These are phyloP conservation scores for Cerioporus squamosus DNA, from an alignment of 1,284 basidiomycete species.

Conservation along the genomic window DNA sequence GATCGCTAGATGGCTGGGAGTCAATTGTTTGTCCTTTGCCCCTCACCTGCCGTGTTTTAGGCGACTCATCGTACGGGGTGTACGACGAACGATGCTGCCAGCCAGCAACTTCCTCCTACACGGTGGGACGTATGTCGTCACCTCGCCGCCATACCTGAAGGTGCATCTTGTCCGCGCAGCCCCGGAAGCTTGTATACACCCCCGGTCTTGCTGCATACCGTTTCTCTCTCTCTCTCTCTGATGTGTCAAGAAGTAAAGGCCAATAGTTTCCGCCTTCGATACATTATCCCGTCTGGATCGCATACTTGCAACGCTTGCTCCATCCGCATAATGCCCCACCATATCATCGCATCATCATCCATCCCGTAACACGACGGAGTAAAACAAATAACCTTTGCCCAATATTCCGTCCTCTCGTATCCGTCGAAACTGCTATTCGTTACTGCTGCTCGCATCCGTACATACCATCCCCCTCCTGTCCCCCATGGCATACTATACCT, in stretches of 20 bases:
- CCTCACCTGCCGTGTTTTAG: background rate
- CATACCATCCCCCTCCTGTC: slow-evolving; percentile 12
- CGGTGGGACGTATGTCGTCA: background rate
- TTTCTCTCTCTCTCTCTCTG: background rate
- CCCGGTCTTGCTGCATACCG: background rate
- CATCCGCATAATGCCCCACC: slow-evolving; percentile 7
- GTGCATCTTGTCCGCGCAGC: background rate
- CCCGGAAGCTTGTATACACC: slow-evolving; percentile 5
- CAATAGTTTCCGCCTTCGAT: slow-evolving; percentile 26
- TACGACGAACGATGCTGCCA: background rate
- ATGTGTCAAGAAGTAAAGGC: slow-evolving; percentile 24
- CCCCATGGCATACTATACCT: slow-evolving; percentile 1
- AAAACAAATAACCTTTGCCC: background rate
- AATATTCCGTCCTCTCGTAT: background rate
- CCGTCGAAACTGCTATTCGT: slow-evolving; percentile 20
- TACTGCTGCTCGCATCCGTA: slow-evolving; percentile 21
- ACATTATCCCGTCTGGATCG: slow-evolving; percentile 2
- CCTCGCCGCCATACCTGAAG: background rate
- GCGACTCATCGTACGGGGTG: background rate
- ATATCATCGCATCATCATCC: background rate
- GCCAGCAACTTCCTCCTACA: background rate
- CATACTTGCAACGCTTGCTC: slow-evolving; percentile 5
- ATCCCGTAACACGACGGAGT: background rate
- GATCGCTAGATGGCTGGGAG: background rate
- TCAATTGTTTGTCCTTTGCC: background rate